Conservation (phyloP, 2,329 filamentous ascomycete species). For the Incumbomyces delicatus region DNA sequence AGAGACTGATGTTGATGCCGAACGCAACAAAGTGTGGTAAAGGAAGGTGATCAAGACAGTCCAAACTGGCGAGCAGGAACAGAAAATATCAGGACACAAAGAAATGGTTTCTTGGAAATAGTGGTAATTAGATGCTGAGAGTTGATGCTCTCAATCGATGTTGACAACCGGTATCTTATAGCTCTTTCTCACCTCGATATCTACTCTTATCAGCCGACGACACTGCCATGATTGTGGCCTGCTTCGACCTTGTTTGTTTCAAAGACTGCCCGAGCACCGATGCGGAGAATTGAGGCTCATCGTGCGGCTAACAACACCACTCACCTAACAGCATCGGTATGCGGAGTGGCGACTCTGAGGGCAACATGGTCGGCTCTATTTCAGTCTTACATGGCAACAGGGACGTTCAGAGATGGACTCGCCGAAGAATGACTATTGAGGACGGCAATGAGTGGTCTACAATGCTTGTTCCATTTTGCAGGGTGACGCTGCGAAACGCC, state of each 20-base stretch:
- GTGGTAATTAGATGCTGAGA: too few species aligned
- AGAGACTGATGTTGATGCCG: not conserved
- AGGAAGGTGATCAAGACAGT: not conserved
- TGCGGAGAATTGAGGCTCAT: not conserved
- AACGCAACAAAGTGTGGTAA: not conserved
- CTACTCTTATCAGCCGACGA: not conserved
- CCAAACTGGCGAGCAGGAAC: not conserved
- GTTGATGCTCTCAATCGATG: not conserved
- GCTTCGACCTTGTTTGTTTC: not conserved
- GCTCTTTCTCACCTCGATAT: not conserved
- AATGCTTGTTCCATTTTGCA: not conserved
- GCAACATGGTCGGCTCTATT: not conserved
- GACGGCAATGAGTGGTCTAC: not conserved
- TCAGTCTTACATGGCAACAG: not conserved
- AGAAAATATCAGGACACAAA: slow-evolving; percentile 1
- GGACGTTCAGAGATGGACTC: not conserved
- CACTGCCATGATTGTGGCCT: slow-evolving; percentile 4
- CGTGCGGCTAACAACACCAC: slow-evolving; percentile 5
- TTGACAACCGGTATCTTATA: slow-evolving; percentile 3
- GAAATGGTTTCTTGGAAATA: not conserved
- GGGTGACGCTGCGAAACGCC: slow-evolving; percentile 4
- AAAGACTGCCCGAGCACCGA: slow-evolving; percentile 1
- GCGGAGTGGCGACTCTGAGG: not conserved
- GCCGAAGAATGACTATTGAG: not conserved
- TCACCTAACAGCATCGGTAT: slow-evolving; percentile 1